These are phyloP conservation scores for Sporothrix pseudoabietina DNA, from an alignment of 2,329 filamentous ascomycete species.

Conservation along the genomic window DNA sequence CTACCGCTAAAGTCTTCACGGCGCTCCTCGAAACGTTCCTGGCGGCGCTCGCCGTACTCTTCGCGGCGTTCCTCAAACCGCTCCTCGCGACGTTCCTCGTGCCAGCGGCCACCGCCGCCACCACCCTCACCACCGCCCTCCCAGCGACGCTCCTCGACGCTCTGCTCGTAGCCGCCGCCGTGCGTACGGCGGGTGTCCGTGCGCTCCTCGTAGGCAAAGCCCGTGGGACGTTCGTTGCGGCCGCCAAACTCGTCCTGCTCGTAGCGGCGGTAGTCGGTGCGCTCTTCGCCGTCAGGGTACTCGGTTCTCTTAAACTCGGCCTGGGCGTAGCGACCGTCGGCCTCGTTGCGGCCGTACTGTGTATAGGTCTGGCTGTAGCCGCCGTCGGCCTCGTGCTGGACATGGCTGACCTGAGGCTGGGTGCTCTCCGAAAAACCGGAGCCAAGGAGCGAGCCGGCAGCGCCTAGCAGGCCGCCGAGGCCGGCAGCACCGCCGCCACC, in stretches of 20 bases:
- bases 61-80: slow-evolving; percentile 26
- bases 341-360: slow-evolving; percentile 59
- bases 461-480: slow-evolving; percentile 70
- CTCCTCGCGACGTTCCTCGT: slow-evolving; percentile 37
- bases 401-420: slow-evolving; percentile 52
- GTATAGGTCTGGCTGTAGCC: slow-evolving; percentile 63
- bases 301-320: slow-evolving; percentile 62
- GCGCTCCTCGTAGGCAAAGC: slow-evolving; percentile 60
- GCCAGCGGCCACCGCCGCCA: slow-evolving; percentile 28
- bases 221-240: slow-evolving; percentile 45
- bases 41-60: slow-evolving; percentile 20
- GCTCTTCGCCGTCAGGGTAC: slow-evolving; percentile 58
- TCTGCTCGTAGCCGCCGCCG: slow-evolving; percentile 60
- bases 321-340: slow-evolving; percentile 59
- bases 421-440: slow-evolving; percentile 49
- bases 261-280: slow-evolving; percentile 63
- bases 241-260: slow-evolving; percentile 51
- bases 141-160: slow-evolving; percentile 55
- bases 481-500: slow-evolving; percentile 47
- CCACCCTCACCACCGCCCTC: slow-evolving; percentile 38
- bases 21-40: slow-evolving; percentile 23
- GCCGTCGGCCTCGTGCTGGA: slow-evolving; percentile 57
- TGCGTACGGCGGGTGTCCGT: slow-evolving; percentile 56
- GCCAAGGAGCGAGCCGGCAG: slow-evolving; percentile 65
- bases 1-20: slow-evolving; percentile 36